Evolutionary conservation across 768 basidiomycete genomes (phyloP).

Genomic region (Phaffia australis): DNA sequence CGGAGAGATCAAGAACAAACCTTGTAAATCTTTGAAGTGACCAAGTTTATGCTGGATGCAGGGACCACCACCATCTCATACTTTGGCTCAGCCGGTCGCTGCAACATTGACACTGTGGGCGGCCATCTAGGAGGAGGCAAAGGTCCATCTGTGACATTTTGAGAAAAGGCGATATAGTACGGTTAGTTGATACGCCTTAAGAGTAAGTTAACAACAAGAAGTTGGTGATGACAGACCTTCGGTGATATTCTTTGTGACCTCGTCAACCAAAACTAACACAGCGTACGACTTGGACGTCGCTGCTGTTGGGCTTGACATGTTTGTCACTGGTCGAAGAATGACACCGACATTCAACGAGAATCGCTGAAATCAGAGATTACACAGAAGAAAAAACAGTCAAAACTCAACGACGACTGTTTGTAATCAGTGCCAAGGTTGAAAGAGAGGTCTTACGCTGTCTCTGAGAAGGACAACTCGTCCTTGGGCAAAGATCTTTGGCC

Average conservation of each 20-base stretch:
- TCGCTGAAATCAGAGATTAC: constrained; percentile 47
- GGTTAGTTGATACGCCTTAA: neutral
- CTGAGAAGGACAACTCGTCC: constrained; percentile 77
- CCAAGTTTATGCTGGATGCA: constrained; percentile 60
- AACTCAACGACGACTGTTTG: neutral
- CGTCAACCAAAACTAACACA: constrained; percentile 60
- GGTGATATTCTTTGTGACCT: constrained; percentile 49
- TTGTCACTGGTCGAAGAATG: constrained; percentile 54
- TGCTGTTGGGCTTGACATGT: constrained; percentile 44
- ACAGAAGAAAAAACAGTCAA: constrained; percentile 15
- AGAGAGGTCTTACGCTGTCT: constrained; percentile 54
- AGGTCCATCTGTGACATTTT: neutral
- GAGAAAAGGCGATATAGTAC: neutral
- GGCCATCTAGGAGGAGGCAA: constrained; percentile 68
- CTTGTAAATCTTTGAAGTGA: constrained; percentile 63
- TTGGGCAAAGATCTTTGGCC: constrained; percentile 53
- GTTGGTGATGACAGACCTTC: constrained; percentile 42
- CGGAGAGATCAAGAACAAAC: constrained; percentile 38
- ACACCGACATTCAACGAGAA: constrained; percentile 60
- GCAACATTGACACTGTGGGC: constrained; percentile 41
- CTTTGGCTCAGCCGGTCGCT: constrained; percentile 45
- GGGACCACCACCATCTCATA: constrained; percentile 62
- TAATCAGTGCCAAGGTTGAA: neutral
- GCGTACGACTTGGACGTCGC: constrained; percentile 51
- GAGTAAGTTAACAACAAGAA: neutral